Evolutionary conservation across 1,139 yeast genomes (phyloP), one percentile per base, ranked within the genome.

Genomic region (Arxiozyma telluris): DNA sequence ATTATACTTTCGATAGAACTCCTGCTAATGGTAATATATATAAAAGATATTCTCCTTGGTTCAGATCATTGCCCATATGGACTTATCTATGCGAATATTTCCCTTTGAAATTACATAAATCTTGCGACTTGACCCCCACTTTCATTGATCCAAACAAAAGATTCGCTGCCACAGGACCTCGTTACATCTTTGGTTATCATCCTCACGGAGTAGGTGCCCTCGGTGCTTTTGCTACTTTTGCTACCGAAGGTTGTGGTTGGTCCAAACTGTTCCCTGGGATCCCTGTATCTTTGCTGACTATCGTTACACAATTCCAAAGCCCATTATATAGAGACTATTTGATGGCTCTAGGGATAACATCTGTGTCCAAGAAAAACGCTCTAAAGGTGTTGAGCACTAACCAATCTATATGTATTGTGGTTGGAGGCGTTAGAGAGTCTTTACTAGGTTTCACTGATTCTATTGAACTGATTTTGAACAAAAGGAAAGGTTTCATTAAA

Each of bases 191-290:
- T 70, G 96, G 97, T 0, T 87, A 89, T 66, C 98, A 91, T 69
- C 98, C 99, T 0, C 98, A 93, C 68, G 98, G 99, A 0, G 91
- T 93, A 12, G 90, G 91, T 30, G 89, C 96, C 0, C 78, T 91
- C 80, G 97, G 98, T 0, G 94, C 86, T 0, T 82, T 93, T 69
- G 96, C 96, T 4, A 84, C 84, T 0, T 76, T 93, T 63, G 93
- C 85, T 0, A 87, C 96, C 11, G 91, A 91, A 60, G 94, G 91
- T 15, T 78, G 86, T 6, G 76, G 77, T 41, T 87, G 87, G 78
- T 73, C 81, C 38, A 71, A 78, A 27, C 61, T 82, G 15, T 87
- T 93, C 59, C 97, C 98, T 0, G 96, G 96, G 0, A 80, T 93
- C 39, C 82, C 83, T 18, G 77, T 84, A 1, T 84, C 91, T 56